These are phyloP conservation scores for Agarophyton chilense DNA, from an alignment of 23 red algal species.

Conservation along the genomic window DNA sequence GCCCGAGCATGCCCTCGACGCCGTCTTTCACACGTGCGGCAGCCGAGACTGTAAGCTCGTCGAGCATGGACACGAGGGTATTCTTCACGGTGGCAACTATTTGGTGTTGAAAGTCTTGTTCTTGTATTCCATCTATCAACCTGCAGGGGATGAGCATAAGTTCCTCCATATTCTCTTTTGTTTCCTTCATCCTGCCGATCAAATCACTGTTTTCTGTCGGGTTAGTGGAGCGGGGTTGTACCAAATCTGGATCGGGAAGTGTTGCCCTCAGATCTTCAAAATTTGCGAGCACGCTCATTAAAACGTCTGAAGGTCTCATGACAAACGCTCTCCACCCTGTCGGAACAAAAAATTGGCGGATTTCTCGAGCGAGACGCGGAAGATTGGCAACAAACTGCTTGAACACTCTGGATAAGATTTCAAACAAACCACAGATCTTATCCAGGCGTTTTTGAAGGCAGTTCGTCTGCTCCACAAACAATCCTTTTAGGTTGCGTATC, in stretches of 20 bases:
- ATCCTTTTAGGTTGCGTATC: neutral
- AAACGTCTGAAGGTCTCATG: constrained; percentile 28
- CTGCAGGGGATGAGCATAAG: neutral
- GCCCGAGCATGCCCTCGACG: neutral
- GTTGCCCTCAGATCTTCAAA: constrained; percentile 17
- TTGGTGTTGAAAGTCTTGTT: neutral
- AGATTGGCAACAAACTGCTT: constrained; percentile 27
- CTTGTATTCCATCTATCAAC: neutral
- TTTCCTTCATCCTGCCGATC: neutral
- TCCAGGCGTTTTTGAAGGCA: neutral
- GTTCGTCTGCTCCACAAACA: neutral
- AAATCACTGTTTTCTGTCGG: neutral
- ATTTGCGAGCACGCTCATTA: neutral
- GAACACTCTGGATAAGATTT: neutral
- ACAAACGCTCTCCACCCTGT: constrained; percentile 35
- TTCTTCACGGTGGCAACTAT: neutral
- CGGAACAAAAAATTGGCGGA: constrained; percentile 39
- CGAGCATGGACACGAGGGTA: neutral
- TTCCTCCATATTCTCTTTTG: constrained; percentile 11
- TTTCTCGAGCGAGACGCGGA: constrained; percentile 26
- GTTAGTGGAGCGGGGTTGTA: neutral
- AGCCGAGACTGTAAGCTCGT: neutral
- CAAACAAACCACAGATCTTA: neutral
- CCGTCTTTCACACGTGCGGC: neutral
- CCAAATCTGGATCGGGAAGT: neutral